Evolutionary conservation across 192 early-diverging fungal genomes (phyloP).

Genomic region (Haplosporangium gracile): DNA sequence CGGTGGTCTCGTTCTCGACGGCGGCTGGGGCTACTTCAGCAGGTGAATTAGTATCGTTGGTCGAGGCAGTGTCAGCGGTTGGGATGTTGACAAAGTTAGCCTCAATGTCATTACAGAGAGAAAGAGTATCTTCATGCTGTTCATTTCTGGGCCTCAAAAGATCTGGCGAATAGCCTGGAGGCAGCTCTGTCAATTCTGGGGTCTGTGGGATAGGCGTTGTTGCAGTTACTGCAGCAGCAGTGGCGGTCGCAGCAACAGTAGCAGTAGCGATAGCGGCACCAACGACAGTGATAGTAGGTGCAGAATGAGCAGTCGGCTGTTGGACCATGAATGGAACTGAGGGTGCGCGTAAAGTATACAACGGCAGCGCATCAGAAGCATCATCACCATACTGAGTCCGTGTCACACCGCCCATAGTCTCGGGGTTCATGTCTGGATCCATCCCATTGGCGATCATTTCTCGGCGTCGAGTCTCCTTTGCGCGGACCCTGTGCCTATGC

Average conservation of each 20-base stretch:
- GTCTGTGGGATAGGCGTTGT: not conserved
- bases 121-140: not conserved
- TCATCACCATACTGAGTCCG: not conserved
- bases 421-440: not conserved
- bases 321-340: not conserved
- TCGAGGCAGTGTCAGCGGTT: not conserved
- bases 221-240: not conserved
- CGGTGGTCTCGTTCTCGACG: not conserved
- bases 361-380: not conserved
- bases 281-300: not conserved
- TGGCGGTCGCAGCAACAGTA: not conserved
- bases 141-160: not conserved
- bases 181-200: not conserved
- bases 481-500: not conserved
- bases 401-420: not conserved
- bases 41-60: no score
- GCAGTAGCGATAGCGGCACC: not conserved
- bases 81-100: not conserved
- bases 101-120: not conserved
- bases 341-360: not conserved
- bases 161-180: not conserved
- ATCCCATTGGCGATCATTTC: not conserved
- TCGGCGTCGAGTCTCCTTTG: not conserved
- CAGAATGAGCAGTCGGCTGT: not conserved
- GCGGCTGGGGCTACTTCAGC: no score